Evolutionary conservation across 2,329 filamentous ascomycete genomes (phyloP), one percentile per base, ranked within the genome.

Genomic region (Aureobasidium sp.): DNA sequence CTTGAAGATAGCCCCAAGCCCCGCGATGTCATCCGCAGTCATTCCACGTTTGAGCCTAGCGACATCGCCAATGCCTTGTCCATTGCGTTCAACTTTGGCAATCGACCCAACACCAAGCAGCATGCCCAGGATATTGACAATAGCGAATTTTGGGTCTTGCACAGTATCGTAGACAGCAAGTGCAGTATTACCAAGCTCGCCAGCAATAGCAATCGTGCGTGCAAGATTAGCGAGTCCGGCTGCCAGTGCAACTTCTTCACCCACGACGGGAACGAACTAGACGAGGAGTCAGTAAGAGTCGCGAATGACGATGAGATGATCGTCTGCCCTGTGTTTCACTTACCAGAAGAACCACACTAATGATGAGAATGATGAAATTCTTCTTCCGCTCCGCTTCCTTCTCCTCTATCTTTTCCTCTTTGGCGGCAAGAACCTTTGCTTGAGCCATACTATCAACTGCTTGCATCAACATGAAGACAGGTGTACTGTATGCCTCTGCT

Each of bases 101-200:
- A 64, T 63, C 27, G 42, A 8, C 32, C 57, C 61, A 39, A 64
- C 55, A 47, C 44, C 63, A 21, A 64, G 5, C 25, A 64, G n/a
- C 63, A 64, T 64, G 39, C 63, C 63, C 14, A 64, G 32, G 13
- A 64, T 53, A 29, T 64, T 64, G 39, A 64, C 45, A 25, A 64
- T 30, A 13, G 63, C 63, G 32, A 54, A 45, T 14, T 47, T 54
- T 0, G 63, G 55, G 30, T 63, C 57, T 25, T 64, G 13, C 36
- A 64, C 63, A n/a, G 55, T 64, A 36, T 63, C 61, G 49, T 64
- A 64, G 16, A 63, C 30, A 27, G 41, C 63, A 14, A 64, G 51
- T 29, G 54, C 63, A 6, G 48, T 30, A 37, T 64, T 63, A 16
- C 54, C 63, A 32, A 64, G 49, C 50, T 64, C 61, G 44, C 47